Evolutionary conservation across 1,284 basidiomycete species (phyloP).

Genomic region (Ustilago bromivora): DNA sequence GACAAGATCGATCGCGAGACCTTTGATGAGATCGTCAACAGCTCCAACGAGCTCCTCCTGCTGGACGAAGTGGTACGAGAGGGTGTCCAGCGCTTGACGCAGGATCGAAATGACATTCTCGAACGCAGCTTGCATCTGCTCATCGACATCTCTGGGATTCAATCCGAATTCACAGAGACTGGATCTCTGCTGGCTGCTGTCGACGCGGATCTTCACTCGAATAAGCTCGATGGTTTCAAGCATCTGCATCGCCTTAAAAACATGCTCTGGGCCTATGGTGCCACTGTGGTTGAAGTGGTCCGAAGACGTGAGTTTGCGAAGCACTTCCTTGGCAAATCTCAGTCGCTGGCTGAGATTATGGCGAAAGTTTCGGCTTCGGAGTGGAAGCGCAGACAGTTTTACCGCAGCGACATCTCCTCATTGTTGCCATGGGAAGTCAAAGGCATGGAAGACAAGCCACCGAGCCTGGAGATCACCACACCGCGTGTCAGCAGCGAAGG

Average conservation of each 20-base stretch:
- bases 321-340: conserved; percentile 58
- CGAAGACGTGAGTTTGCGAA: conserved; percentile 82
- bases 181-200: conserved; percentile 53
- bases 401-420: conserved; percentile 48
- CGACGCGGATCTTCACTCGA: conserved; percentile 56
- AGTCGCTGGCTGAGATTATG: conserved; percentile 67
- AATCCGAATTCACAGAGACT: conserved; percentile 66
- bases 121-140: conserved; percentile 60
- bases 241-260: conserved; percentile 89
- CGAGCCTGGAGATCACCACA: conserved; percentile 64
- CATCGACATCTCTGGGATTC: conserved; percentile 66
- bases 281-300: conserved; percentile 89
- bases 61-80: conserved; percentile 61
- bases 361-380: conserved; percentile 61
- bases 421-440: conserved; percentile 63
- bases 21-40: conserved; percentile 46
- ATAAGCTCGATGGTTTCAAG: conserved; percentile 78
- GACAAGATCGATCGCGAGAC: conserved; percentile 45
- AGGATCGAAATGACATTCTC: conserved; percentile 67
- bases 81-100: conserved; percentile 50
- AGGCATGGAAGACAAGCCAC: conserved; percentile 58
- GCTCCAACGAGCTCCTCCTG: conserved; percentile 53
- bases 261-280: conserved; percentile 92
- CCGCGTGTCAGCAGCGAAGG: conserved; percentile 42
- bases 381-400: conserved; percentile 54